Conservation (phyloP, 2,329 filamentous ascomycete species). For the Neonectria hederae region DNA sequence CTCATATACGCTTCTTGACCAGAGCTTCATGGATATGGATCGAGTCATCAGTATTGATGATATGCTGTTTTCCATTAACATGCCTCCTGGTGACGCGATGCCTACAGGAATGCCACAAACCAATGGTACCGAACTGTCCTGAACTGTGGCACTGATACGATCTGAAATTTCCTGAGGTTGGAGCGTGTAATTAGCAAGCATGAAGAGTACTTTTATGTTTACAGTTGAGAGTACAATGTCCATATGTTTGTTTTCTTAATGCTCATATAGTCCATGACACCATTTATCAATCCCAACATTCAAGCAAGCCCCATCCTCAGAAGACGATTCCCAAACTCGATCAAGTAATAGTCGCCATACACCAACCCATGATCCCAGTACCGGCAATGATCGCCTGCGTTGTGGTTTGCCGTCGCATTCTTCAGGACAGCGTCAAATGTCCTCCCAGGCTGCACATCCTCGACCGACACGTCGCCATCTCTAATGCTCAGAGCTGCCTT, state of each 20-base stretch:
- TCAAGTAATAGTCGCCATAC: slow-evolving; percentile 60
- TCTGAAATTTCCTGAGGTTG: not conserved
- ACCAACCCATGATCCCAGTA: slow-evolving; percentile 54
- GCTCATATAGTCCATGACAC: too few species aligned
- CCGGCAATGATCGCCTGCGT: slow-evolving; percentile 39
- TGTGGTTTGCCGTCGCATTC: slow-evolving; percentile 46
- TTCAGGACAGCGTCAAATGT: slow-evolving; percentile 43
- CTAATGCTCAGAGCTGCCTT: slow-evolving; percentile 4
- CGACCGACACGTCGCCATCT: not conserved
- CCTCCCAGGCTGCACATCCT: slow-evolving; percentile 1
- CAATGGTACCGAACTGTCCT: not conserved
- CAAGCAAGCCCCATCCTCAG: slow-evolving; percentile 21
- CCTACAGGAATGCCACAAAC: not conserved
- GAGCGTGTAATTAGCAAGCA: too few species aligned
- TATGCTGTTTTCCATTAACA: slow-evolving; percentile 14
- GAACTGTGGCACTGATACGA: not conserved
- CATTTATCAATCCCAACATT: not conserved
- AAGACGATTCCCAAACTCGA: slow-evolving; percentile 41
- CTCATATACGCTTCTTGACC: slow-evolving; percentile 13
- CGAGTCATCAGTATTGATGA: slow-evolving; percentile 22
- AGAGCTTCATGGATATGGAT: slow-evolving; percentile 19
- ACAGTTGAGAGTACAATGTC: too few species aligned
- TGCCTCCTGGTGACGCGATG: not conserved
- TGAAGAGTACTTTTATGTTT: too few species aligned
- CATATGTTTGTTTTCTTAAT: too few species aligned